These are phyloP conservation scores for Irpex rosettiformis DNA, from an alignment of 1,284 basidiomycete genomes.

Conservation along the genomic window DNA sequence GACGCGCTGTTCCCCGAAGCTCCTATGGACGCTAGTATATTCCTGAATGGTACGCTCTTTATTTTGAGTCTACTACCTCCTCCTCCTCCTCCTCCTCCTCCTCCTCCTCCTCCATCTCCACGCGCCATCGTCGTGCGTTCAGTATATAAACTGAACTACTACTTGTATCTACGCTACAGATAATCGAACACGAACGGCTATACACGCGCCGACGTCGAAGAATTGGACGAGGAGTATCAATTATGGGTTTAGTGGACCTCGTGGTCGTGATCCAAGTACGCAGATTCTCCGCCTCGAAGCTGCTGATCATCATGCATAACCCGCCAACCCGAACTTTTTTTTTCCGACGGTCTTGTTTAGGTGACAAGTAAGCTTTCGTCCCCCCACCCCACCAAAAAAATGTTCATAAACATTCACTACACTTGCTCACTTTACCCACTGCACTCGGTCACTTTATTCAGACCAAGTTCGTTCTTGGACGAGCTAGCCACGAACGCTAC, in stretches of 20 bases:
- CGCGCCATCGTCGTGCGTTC: too few relatives aligned
- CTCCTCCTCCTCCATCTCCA: too few relatives aligned
- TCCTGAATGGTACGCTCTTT: slow-evolving; percentile 52
- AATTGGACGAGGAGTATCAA: slow-evolving; percentile 46
- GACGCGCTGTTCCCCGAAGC: slow-evolving; percentile 33
- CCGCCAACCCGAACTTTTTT: not conserved
- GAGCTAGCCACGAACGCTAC: slow-evolving; percentile 57
- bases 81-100: too few relatives aligned
- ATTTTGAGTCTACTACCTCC: too few relatives aligned
- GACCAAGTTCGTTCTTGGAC: slow-evolving; percentile 55
- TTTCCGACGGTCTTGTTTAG: too few relatives aligned
- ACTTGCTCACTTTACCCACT: not conserved
- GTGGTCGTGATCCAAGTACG: not conserved
- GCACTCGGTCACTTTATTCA: slow-evolving; percentile 21
- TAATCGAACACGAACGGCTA: slow-evolving; percentile 46
- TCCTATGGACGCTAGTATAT: slow-evolving; percentile 33
- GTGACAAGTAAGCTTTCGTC: not conserved
- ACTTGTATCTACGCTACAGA: slow-evolving; percentile 34
- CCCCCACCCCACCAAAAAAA: too few relatives aligned
- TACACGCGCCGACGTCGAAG: slow-evolving; percentile 67
- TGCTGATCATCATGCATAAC: not conserved
- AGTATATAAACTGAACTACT: not conserved
- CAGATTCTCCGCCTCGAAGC: not conserved
- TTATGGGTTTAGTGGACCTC: slow-evolving; percentile 11
- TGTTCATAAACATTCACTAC: too few relatives aligned